Percentiles rank a stretch among this genome's conserved stretches.
Conservation (phyloP, 176 grass and related monocot genomes). For the Carex cristatella region DNA sequence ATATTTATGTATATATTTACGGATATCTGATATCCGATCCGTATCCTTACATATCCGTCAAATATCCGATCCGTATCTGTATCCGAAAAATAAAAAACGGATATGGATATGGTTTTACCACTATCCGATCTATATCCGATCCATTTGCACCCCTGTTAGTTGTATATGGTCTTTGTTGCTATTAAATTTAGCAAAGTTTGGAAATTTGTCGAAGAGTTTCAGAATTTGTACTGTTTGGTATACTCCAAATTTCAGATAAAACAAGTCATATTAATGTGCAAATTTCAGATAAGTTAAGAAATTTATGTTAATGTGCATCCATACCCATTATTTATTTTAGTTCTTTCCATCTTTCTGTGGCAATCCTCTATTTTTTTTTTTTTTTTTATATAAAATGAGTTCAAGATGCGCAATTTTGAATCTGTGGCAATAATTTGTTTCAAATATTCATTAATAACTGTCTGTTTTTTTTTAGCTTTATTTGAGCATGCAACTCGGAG, state of each 20-base stretch:
- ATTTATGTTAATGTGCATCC: background rate
- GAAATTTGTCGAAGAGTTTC: background rate
- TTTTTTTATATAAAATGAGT: background rate
- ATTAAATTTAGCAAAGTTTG: background rate
- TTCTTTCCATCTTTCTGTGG: background rate
- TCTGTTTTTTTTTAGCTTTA: background rate
- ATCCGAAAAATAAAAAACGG: too few species aligned
- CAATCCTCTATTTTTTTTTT: background rate
- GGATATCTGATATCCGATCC: too few species aligned
- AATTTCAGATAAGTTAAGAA: background rate
- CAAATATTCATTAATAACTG: background rate
- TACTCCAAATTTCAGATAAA: background rate
- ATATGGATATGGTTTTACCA: too few species aligned
- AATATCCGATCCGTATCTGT: too few species aligned
- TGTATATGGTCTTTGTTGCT: background rate
- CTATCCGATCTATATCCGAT: too few species aligned
- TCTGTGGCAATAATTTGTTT: background rate
- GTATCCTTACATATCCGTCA: too few species aligned
- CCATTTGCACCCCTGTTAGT: background rate
- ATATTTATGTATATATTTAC: too few species aligned
- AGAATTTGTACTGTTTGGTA: background rate
- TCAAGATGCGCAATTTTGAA: too few species aligned
- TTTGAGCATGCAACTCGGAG: background rate
- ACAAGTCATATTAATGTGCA: too few species aligned
- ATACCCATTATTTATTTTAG: background rate